phyloP scores from a whole-genome alignment of 2,329 filamentous ascomycete genomes.

The Nemania sp. region DNA sequence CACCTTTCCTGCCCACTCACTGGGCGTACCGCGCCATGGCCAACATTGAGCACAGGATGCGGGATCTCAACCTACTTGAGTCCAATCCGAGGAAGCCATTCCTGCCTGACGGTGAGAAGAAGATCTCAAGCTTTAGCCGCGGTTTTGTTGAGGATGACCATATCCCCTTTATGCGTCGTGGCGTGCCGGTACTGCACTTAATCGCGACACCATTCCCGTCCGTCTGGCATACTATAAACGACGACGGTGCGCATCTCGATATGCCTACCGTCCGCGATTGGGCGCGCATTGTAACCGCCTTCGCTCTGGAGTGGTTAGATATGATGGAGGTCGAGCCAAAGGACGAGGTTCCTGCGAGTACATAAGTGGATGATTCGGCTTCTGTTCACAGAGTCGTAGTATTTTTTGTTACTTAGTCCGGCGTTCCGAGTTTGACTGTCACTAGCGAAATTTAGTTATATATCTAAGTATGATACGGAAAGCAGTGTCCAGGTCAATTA shows the following conservation, averaged over 20 bases:
- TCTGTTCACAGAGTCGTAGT: constrained; percentile 2
- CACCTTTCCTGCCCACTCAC: constrained; percentile 82
- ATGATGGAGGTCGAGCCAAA: constrained; percentile 60
- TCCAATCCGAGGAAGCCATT: constrained; percentile 59
- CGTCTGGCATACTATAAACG: constrained; percentile 78
- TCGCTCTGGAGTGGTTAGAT: constrained; percentile 84
- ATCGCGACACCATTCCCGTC: constrained; percentile 78
- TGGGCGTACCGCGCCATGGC: constrained; percentile 82
- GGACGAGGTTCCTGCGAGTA: constrained; percentile 22
- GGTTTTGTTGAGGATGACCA: constrained; percentile 76
- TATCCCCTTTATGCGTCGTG: constrained; percentile 78
- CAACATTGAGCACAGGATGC: constrained; percentile 72
- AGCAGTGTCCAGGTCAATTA: neutral
- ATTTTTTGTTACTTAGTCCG: constrained; percentile 6
- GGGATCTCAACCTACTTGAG: constrained; percentile 66
- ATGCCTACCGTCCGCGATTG: constrained; percentile 79
- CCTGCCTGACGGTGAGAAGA: constrained; percentile 66
- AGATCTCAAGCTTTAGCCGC: constrained; percentile 50
- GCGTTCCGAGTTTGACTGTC: constrained; percentile 18
- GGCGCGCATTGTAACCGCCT: constrained; percentile 78
- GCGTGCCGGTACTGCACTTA: constrained; percentile 80
- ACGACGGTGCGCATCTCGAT: constrained; percentile 80
- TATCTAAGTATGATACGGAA: constrained; percentile 9
- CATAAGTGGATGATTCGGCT: constrained; percentile 14
- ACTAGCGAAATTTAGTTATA: neutral